Evolutionary conservation across 129 eudicot species (phyloP), one percentile per base, ranked within the genome.

Genomic region (Dittrichia graveolens): DNA sequence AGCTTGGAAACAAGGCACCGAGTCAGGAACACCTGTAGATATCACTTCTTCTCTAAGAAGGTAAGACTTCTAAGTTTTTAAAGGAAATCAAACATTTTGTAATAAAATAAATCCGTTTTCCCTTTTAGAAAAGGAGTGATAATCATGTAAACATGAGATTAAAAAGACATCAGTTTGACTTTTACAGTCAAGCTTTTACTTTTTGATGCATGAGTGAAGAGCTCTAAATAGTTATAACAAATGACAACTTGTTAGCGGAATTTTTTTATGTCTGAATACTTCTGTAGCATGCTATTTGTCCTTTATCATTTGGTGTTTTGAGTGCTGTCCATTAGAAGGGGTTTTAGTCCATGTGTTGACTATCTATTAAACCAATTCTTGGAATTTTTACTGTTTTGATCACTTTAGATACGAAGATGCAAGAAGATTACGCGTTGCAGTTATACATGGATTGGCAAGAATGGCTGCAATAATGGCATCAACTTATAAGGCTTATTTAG

Each of bases 381-480:
- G 8, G 13, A 31, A 5, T 56, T 65, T 42, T 65, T 5, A 34
- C 5, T 24, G 31, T 24, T 59, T 59, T 54, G 39, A 19, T 8
- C 38, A 70, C 34, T 62, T 35, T 82, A 95, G 99, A 12, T 95
- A 95, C 42, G 99, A 95, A 78, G 84, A 83, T 75, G 81, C 94
- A 37, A 89, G 99, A 83, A 95, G 65, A 65, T 72, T 95, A 53
- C 84, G 99, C 38, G 99, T 95, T 79, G 95, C 97, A 42, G 79
- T 89, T 37, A 95, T 95, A 63, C 99, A 95, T 72, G 97, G 97
- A 61, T 83, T 95, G 45, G 99, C 99, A 38, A 86, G 99, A 82
- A 88, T 95, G 94, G 99, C 99, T 75, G 99, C 99, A 77, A 86
- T 90, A 41, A 95, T 95, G 99, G 99, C 97, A 37, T 83, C 99